These are phyloP conservation scores for Fomitopsis schrenkii DNA, from an alignment of 1,284 basidiomycete species.

Conservation along the genomic window DNA sequence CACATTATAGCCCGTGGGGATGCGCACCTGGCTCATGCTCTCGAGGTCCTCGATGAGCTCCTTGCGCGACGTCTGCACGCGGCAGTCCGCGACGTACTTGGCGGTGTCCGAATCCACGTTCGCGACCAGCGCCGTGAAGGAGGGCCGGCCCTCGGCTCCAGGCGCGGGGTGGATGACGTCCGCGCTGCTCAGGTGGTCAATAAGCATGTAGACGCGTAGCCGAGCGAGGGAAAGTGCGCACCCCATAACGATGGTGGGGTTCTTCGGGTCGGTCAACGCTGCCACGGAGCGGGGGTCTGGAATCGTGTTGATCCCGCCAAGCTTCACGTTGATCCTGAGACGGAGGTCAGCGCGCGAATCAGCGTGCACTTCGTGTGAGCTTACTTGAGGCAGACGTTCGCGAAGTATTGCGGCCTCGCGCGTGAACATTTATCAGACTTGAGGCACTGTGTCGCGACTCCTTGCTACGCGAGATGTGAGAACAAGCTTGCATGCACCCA, in stretches of 20 bases:
- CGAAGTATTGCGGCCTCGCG: slow-evolving; percentile 70
- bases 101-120: slow-evolving; percentile 68
- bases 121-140: slow-evolving; percentile 71
- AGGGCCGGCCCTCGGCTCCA: slow-evolving; percentile 66
- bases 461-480: slow-evolving; percentile 37
- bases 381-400: slow-evolving; percentile 78
- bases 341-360: background rate
- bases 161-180: slow-evolving; percentile 79
- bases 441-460: slow-evolving; percentile 73
- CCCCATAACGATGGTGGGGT: slow-evolving; percentile 77
- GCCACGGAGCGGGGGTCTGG: slow-evolving; percentile 60
- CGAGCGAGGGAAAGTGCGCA: slow-evolving; percentile 7
- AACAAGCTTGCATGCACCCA: background rate
- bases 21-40: slow-evolving; percentile 50
- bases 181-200: slow-evolving; percentile 41
- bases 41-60: slow-evolving; percentile 74
- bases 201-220: background rate
- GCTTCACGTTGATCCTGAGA: slow-evolving; percentile 71
- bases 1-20: background rate
- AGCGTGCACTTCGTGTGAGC: slow-evolving; percentile 13
- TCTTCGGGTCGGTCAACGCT: slow-evolving; percentile 58
- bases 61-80: slow-evolving; percentile 62
- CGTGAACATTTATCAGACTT: slow-evolving; percentile 57
- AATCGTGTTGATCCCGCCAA: slow-evolving; percentile 75
- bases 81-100: slow-evolving; percentile 48